Base-by-base conservation (phyloP, 2,329 filamentous ascomycete genomes). In the Falciphora oryzae region DNA sequence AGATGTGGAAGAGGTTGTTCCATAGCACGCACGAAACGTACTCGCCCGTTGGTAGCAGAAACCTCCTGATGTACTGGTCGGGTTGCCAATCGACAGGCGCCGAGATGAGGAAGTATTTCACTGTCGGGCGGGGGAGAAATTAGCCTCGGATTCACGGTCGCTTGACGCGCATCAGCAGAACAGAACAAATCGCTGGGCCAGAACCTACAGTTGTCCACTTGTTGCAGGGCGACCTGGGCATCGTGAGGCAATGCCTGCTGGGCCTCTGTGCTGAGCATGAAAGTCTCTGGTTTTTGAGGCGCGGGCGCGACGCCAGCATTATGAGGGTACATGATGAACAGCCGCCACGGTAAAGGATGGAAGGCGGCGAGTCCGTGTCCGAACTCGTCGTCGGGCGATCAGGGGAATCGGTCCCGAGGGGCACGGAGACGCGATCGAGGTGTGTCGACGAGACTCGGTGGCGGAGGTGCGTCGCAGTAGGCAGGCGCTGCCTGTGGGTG, bases 1-100 rank as follows among this genome's bases (percentile, higher is more conserved):
- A 98, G 74, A 99, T 96, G 84, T 99, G 95, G 78, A 99, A 99
- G 72, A 99, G 91, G 76, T 97, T 98, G 84, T 94, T 98, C 93
- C 95, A 99, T 75, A 99, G 84, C 69, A 99, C 93, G 77, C 95
- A 99, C 65, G 95, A 98, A 68, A 99, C 93, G 75, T 99, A 98
- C 85, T 99, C 95, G 78, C 95, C 95, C 14, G 95, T 99, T 14
- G 95, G 95, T 66, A 99, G 83, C 67, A 99, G 85, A 75, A 98
- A 99, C 70, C 95, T 88, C 71, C 95, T 89, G 74, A 99, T 98
- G 75, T 97, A 96, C 79, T 98, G 94, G 74, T 98, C 94, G 62
- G 89, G 89, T 72, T 92, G 91, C 95, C 95, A 99, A 80, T 99
- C 95, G 70, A 98, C 95, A 53, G 95, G 95, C 57, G 95, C 95